These are phyloP conservation scores for Phytophthora cryptogea DNA, from an alignment of 352 stramenopile species.

Conservation along the genomic window DNA sequence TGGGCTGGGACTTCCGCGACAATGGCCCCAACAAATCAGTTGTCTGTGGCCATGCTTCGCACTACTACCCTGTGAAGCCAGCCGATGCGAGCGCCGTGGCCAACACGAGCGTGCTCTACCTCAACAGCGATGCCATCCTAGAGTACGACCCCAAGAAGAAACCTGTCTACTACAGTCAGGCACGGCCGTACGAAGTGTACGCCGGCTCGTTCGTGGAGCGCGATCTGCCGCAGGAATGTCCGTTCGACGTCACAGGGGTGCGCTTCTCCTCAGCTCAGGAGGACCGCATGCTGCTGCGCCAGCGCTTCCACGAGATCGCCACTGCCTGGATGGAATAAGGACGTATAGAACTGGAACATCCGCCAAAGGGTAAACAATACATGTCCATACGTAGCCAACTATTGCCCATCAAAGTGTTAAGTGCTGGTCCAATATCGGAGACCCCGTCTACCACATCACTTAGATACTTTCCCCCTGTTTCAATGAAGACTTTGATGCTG, in stretches of 20 bases:
- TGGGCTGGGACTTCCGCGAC: conserved; percentile 46
- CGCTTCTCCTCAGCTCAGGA: conserved; percentile 42
- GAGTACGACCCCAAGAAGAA: conserved; percentile 46
- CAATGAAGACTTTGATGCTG: conserved; percentile 27
- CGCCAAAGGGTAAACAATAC: neutral
- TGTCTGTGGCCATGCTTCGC: conserved; percentile 59
- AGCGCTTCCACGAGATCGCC: conserved; percentile 52
- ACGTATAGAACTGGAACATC: neutral
- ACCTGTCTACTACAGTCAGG: conserved; percentile 51
- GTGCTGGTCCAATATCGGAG: no score
- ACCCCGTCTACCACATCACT: no score
- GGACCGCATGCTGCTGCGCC: conserved; percentile 44
- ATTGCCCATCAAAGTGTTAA: no score
- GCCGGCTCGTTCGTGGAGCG: conserved; percentile 47
- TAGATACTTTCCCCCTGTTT: conserved; percentile 12
- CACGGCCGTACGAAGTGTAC: conserved; percentile 55
- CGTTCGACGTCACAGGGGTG: conserved; percentile 54
- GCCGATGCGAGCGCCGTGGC: conserved; percentile 10
- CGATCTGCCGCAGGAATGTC: conserved; percentile 54
- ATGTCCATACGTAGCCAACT: neutral
- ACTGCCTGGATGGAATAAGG: conserved; percentile 33
- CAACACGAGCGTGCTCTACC: conserved; percentile 51
- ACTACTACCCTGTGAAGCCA: conserved; percentile 57
- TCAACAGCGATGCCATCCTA: conserved; percentile 76
- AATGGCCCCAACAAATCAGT: conserved; percentile 37